Evolutionary conservation across 352 stramenopile species (phyloP).

Genomic region (Globisporangium mamillatum): DNA sequence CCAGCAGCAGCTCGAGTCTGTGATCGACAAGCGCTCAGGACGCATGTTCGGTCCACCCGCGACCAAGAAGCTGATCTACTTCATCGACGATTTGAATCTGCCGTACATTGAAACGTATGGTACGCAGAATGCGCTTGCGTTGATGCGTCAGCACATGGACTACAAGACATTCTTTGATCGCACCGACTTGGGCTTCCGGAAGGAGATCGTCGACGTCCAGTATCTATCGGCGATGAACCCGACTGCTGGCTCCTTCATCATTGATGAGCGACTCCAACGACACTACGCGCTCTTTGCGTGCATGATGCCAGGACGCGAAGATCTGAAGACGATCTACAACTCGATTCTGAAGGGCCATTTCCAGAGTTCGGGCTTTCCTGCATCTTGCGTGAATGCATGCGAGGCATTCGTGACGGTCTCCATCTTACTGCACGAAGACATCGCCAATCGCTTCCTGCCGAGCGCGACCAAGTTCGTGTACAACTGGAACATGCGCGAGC

Average conservation of each 20-base stretch:
- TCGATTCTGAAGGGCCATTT: conserved; percentile 95
- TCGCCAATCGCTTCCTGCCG: conserved; percentile 93
- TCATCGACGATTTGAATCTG: conserved; percentile 97
- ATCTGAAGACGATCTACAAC: conserved; percentile 95
- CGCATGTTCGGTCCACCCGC: conserved; percentile 94
- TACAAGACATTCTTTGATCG: conserved; percentile 96
- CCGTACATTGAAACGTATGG: conserved; percentile 97
- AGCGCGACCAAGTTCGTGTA: conserved; percentile 98
- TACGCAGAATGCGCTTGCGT: conserved; percentile 94
- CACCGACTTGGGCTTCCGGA: conserved; percentile 94
- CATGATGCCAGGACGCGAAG: conserved; percentile 93
- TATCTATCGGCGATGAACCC: conserved; percentile 97
- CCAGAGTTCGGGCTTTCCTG: conserved; percentile 73
- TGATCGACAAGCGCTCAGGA: conserved; percentile 96
- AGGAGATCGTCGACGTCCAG: conserved; percentile 96
- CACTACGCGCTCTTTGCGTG: conserved; percentile 96
- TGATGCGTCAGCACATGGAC: conserved; percentile 96
- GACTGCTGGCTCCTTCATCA: conserved; percentile 96
- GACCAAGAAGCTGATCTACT: conserved; percentile 95
- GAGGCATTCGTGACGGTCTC: conserved; percentile 91
- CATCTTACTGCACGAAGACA: conserved; percentile 90
- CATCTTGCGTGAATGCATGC: conserved; percentile 56
- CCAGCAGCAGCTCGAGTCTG: conserved; percentile 94
- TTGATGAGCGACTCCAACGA: conserved; percentile 94
- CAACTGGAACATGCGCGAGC: conserved; percentile 98